Conservation (phyloP, 2,329 filamentous ascomycete genomes). For the Aspergillus unguis region DNA sequence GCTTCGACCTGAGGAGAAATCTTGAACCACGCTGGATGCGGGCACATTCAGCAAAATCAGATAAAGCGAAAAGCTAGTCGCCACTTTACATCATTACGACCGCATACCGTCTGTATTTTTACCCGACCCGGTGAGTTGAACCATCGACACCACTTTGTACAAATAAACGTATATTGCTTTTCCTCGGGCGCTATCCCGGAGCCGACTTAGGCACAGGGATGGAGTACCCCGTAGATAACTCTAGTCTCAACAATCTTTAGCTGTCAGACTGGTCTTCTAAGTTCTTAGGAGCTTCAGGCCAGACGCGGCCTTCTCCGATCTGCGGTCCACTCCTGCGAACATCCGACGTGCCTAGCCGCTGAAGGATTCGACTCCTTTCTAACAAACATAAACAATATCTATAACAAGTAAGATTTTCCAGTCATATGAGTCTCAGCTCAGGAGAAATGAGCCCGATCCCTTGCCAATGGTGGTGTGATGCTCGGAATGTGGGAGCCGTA, state of each 20-base stretch:
- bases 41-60: conserved; percentile 11
- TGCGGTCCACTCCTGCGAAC: background rate
- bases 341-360: background rate
- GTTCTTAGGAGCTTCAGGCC: too few species aligned
- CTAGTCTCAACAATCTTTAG: too few species aligned
- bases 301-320: background rate
- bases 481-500: too few species aligned
- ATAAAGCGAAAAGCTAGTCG: conserved; percentile 12
- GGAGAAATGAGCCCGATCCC: too few species aligned
- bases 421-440: too few species aligned
- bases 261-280: background rate
- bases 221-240: too few species aligned
- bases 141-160: background rate
- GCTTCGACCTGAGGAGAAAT: background rate
- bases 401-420: too few species aligned
- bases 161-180: conserved; percentile 1
- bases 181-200: background rate
- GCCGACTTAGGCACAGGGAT: too few species aligned
- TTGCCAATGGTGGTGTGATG: too few species aligned
- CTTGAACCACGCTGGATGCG: background rate
- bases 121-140: conserved; percentile 1
- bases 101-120: conserved; percentile 16
- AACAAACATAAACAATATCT: too few species aligned
- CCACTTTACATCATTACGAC: conserved; percentile 16
- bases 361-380: background rate